Conservation (phyloP, 2,329 filamentous ascomycete genomes). For the Calonectria hongkongensis region DNA sequence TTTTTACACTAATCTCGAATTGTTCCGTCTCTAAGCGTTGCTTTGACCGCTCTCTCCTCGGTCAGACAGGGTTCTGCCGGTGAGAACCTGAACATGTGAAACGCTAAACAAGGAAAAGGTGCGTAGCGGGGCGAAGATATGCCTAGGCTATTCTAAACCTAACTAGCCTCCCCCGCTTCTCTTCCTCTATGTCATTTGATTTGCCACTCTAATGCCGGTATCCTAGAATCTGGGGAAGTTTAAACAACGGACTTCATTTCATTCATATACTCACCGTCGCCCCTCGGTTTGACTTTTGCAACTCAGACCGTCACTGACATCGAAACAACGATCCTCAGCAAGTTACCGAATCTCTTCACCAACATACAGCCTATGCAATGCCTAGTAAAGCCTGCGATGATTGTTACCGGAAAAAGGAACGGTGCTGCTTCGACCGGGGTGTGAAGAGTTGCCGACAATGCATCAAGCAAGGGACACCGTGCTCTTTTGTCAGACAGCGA, state of each 20-base stretch:
- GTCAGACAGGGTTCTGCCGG: background rate
- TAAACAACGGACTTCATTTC: background rate
- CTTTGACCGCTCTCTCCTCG: background rate
- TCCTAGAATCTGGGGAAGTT: constrained; percentile 10
- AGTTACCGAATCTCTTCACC: background rate
- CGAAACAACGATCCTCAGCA: background rate
- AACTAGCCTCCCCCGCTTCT: constrained; percentile 1
- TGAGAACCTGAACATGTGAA: background rate
- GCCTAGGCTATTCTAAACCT: background rate
- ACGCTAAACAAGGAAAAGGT: background rate
- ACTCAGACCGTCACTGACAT: background rate
- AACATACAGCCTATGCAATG: background rate
- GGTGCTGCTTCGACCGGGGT: constrained; percentile 10
- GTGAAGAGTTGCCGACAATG: background rate
- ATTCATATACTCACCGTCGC: background rate
- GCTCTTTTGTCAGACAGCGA: background rate
- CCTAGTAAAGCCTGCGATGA: constrained; percentile 15
- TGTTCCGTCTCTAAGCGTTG: background rate
- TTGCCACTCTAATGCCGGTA: background rate
- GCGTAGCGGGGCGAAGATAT: background rate
- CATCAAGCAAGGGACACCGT: background rate
- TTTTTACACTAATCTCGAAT: background rate
- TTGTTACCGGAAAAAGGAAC: constrained; percentile 17
- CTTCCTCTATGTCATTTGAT: background rate
- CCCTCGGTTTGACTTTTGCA: background rate